A percentile compares a stretch with the other conserved stretches of the same genome.
Evolutionary conservation across 192 early-diverging fungal species (phyloP).

Genomic region (Umbelopsis sp.): DNA sequence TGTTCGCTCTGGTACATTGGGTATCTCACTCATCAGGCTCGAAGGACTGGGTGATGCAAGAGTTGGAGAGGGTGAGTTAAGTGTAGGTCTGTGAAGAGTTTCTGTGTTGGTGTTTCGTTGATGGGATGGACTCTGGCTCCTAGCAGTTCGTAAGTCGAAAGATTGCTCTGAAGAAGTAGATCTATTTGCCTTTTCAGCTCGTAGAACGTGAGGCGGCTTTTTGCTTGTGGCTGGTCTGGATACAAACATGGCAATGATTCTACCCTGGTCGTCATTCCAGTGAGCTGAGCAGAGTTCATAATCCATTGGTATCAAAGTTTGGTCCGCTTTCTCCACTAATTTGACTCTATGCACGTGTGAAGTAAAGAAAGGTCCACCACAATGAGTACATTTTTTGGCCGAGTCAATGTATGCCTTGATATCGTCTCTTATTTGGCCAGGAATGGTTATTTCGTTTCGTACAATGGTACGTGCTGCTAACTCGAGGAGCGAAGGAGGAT

Average conservation of each 20-base stretch:
- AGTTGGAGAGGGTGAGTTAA: neutral
- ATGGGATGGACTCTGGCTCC: neutral
- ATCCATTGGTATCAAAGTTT: conserved; percentile 59
- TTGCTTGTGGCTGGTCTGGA: conserved; percentile 13
- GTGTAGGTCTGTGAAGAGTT: neutral
- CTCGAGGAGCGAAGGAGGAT: conserved; percentile 73
- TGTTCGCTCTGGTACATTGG: neutral
- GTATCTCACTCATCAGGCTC: neutral
- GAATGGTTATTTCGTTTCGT: conserved; percentile 62
- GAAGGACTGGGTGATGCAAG: neutral
- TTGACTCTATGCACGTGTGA: conserved; percentile 56
- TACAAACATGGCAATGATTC: conserved; percentile 61
- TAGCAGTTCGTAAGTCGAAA: neutral
- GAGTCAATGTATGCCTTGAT: conserved; percentile 67
- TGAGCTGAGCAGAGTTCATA: conserved; percentile 75
- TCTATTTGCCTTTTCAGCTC: neutral
- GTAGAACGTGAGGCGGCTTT: neutral
- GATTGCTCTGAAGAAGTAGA: neutral
- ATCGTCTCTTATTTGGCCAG: conserved; percentile 47
- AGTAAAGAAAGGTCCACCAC: conserved; percentile 80
- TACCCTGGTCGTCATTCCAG: conserved; percentile 74
- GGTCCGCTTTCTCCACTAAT: conserved; percentile 60
- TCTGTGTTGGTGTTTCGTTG: neutral
- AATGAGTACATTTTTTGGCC: conserved; percentile 68
- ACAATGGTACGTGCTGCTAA: conserved; percentile 75